Conservation (phyloP, 768 basidiomycete species). For the Clavulina sp. region DNA sequence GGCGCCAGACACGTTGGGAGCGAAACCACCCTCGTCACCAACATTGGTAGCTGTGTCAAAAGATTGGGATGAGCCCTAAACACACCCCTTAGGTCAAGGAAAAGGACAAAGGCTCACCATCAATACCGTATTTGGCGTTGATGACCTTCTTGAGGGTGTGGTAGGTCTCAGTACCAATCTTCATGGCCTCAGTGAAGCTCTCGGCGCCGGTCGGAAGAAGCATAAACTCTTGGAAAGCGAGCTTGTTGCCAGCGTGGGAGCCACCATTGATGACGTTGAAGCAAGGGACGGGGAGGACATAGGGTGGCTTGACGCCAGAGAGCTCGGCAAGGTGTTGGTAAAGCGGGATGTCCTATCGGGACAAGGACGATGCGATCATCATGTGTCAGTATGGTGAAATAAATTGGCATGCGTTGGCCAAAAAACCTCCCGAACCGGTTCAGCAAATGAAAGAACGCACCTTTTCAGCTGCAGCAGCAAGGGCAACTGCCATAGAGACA, state of each 20-base stretch:
- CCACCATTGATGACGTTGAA: slow-evolving; percentile 99
- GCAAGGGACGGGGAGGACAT: slow-evolving; percentile 76
- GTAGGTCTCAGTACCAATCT: slow-evolving; percentile 96
- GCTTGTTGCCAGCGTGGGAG: slow-evolving; percentile 98
- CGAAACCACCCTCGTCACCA: slow-evolving; percentile 99
- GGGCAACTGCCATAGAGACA: slow-evolving; percentile 87
- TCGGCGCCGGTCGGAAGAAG: slow-evolving; percentile 85
- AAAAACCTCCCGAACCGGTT: neutral
- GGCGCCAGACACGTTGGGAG: slow-evolving; percentile 92
- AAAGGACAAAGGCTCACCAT: slow-evolving; percentile 66
- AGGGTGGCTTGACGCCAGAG: slow-evolving; percentile 88
- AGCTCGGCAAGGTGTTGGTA: slow-evolving; percentile 95
- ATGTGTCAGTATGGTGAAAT: too few species aligned
- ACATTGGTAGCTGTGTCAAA: slow-evolving; percentile 73
- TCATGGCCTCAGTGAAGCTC: slow-evolving; percentile 91
- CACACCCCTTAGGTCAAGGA: neutral
- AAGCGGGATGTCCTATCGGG: slow-evolving; percentile 67
- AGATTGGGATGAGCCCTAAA: neutral
- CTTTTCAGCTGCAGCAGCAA: slow-evolving; percentile 89
- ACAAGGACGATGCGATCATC: neutral
- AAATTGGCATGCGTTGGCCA: too few species aligned
- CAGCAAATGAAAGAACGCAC: slow-evolving; percentile 13
- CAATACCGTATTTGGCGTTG: slow-evolving; percentile 96
- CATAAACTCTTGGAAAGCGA: slow-evolving; percentile 99
- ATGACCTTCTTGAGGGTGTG: slow-evolving; percentile 99